phyloP scores from a whole-genome alignment of 768 basidiomycete genomes.

The Mycena amicta region DNA sequence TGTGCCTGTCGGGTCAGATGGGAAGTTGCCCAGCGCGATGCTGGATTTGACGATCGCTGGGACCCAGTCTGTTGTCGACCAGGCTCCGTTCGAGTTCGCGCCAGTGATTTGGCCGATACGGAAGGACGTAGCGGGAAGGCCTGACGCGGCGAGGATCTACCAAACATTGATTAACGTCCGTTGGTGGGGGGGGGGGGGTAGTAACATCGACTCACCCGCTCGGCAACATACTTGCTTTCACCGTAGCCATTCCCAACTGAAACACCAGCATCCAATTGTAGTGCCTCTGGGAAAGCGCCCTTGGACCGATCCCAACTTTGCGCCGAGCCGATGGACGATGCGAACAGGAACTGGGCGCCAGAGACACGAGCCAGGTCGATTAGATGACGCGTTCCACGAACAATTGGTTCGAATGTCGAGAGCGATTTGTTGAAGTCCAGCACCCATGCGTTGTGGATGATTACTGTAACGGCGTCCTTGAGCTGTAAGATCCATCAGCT shows the following conservation, averaged over 20 bases:
- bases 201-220: too few relatives aligned
- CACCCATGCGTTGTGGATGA: conserved; percentile 50
- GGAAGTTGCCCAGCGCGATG: conserved; percentile 31
- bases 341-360: conserved; percentile 31
- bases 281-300: conserved; percentile 27
- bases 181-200: too few relatives aligned
- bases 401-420: conserved; percentile 51
- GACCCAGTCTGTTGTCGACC: conserved; percentile 40
- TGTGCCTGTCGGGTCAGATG: conserved; percentile 13
- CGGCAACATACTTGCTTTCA: conserved; percentile 27
- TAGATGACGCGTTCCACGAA: conserved; percentile 49
- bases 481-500: conserved; percentile 29
- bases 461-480: conserved; percentile 31
- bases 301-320: conserved; percentile 31
- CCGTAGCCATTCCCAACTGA: conserved; percentile 17
- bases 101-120: conserved; percentile 43
- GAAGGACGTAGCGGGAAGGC: conserved; percentile 12
- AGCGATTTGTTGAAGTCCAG: conserved; percentile 50
- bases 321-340: conserved; percentile 30
- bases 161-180: too few relatives aligned
- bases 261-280: conserved; percentile 8
- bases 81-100: conserved; percentile 36
- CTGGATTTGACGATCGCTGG: conserved; percentile 40
- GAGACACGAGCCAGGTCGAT: conserved; percentile 39
- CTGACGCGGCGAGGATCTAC: conserved; percentile 1